A percentile compares a stretch with the other conserved stretches of the same genome.
Evolutionary conservation across 495 filamentous ascomycete species (phyloP).

Genomic region (Penicillium roqueforti): DNA sequence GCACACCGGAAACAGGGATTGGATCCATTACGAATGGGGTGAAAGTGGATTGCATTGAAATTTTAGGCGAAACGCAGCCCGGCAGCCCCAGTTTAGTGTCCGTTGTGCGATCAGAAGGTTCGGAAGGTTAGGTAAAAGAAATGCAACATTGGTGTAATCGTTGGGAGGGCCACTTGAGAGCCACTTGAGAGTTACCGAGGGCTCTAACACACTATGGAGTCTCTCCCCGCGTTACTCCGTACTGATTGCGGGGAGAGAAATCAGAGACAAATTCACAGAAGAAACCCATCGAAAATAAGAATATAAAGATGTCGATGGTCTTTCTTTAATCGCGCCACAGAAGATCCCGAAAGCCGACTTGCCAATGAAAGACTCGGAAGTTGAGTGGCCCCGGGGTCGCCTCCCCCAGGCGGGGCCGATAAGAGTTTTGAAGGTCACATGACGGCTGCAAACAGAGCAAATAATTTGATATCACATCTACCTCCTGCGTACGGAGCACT

Average conservation of each 20-base stretch:
- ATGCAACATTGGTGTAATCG: constrained; percentile 11
- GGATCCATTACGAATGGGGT: neutral
- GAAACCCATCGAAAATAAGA: neutral
- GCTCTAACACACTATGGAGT: constrained; percentile 3
- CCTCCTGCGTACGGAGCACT: neutral
- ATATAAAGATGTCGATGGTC: neutral
- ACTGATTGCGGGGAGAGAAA: neutral
- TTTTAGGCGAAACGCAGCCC: constrained; percentile 6
- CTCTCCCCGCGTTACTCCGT: constrained; percentile 8
- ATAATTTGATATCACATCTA: neutral
- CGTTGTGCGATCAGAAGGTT: constrained; percentile 23
- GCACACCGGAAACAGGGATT: constrained; percentile 12
- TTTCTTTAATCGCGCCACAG: constrained; percentile 1
- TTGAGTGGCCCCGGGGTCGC: neutral
- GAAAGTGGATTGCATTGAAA: neutral
- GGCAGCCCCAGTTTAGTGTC: constrained; percentile 3
- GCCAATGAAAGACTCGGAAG: constrained; percentile 2
- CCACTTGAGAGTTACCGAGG: neutral
- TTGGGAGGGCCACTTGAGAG: neutral
- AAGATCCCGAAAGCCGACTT: constrained; percentile 1
- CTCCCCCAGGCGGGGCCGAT: neutral
- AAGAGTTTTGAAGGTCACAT: constrained; percentile 4
- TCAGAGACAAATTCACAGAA: neutral
- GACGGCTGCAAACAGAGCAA: neutral
- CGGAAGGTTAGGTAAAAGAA: constrained; percentile 28